Base-by-base conservation (phyloP, 2,329 filamentous ascomycete species). In the Talaromyces amestolkiae region DNA sequence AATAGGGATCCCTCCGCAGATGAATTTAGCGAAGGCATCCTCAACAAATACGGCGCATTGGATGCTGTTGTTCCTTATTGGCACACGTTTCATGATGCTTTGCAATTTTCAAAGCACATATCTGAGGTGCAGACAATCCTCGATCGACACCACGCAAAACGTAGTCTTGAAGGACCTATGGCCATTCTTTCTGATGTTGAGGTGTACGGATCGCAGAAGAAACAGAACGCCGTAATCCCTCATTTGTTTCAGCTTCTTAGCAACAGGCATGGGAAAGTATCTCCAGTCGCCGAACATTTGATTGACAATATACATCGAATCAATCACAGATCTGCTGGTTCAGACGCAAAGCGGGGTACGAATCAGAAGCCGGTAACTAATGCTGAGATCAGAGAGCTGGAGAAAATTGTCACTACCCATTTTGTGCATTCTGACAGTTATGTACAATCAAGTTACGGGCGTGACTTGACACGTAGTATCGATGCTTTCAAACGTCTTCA, bases 1-100 rank as follows among this genome's bases (percentile, higher is more conserved):
- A 78, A 76, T 53, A 22, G 66, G 0, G 70, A 75, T 8, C 79
- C 80, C 0, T 72, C 71, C 0, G 19, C 76, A 0, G 67, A 71
- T 0, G 68, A 70, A 0, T 71, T 82, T 8, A 58, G 19, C 3
- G 31, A 35, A 35, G 15, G 17, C 13, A 13, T 19, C 31, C 43
- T 64, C 11, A 17, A 37, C 79, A 77, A 47, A 71, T 71, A 41
- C 15, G 53, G 2, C 60, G 62, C 62, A 3, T 41, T 64, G 19
- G 31, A 51, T 8, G 54, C 31, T 19, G 41, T 64, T 39, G 3
- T 15, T 41, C 43, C 62, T 17, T 35, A 58, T 11, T 64, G 62
- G 62, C 11, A n/a, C 15, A 54, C 35, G 13, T 15, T 59, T 47
- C 27, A 64, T 39, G 53, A 64, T 13, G 56, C 54, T 45, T 11